These are phyloP conservation scores for Tulasnella sp. DNA, from an alignment of 768 basidiomycete genomes.

Conservation along the genomic window DNA sequence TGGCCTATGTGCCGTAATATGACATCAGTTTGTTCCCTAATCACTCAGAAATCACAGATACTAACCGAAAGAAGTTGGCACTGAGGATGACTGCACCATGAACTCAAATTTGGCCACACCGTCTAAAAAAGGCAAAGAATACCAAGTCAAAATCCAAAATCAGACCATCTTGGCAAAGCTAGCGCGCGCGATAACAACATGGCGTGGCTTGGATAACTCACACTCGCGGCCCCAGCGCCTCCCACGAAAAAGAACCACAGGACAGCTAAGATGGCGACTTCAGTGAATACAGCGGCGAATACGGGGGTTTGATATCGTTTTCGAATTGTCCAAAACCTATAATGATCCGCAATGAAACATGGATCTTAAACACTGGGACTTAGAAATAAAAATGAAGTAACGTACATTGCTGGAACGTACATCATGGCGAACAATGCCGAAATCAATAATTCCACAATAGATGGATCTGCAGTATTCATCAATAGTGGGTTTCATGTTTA, in stretches of 20 bases:
- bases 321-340: conserved; percentile 2
- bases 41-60: not conserved
- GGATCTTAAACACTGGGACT: not conserved
- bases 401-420: conserved; percentile 8
- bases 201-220: not conserved
- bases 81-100: conserved; percentile 2
- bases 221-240: conserved; percentile 9
- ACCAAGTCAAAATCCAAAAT: not conserved
- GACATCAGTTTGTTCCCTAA: not conserved
- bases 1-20: conserved; percentile 8
- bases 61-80: not conserved
- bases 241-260: conserved; percentile 12
- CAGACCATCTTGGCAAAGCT: not conserved
- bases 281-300: conserved; percentile 1
- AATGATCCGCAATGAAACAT: not conserved
- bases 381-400: not conserved
- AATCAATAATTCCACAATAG: conserved; percentile 9
- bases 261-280: conserved; percentile 2
- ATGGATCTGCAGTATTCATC: not conserved
- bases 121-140: not conserved
- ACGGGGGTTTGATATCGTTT: conserved; percentile 2
- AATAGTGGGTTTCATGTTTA: not conserved
- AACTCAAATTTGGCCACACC: conserved; percentile 1
- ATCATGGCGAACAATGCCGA: conserved; percentile 3
- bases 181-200: not conserved